Evolutionary conservation across 441 rosid genomes (phyloP).

Genomic region (Dalechampia spathulata): DNA sequence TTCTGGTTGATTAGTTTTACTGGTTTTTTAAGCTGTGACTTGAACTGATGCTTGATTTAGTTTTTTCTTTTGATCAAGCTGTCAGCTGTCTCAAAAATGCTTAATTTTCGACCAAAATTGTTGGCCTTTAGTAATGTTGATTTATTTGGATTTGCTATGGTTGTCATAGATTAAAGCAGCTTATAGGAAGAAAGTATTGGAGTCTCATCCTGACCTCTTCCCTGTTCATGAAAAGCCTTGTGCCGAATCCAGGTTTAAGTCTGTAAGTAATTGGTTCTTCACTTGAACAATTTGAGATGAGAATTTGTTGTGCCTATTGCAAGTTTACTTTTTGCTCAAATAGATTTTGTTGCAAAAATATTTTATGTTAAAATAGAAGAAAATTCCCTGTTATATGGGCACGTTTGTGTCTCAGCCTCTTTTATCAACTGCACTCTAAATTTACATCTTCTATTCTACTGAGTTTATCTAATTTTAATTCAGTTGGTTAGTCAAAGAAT

Average conservation of each 20-base stretch:
- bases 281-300: not conserved
- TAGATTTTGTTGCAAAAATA: not conserved
- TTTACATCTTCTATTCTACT: not conserved
- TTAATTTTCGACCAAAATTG: not conserved
- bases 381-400: too few relatives aligned
- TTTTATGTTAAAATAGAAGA: not conserved
- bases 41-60: not conserved
- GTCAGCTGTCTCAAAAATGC: not conserved
- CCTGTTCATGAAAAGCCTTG: slow-evolving; percentile 47
- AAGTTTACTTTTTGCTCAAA: not conserved
- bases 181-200: slow-evolving; percentile 76
- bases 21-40: too few relatives aligned
- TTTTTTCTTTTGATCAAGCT: not conserved
- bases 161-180: slow-evolving; percentile 63
- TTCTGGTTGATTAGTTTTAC: too few relatives aligned
- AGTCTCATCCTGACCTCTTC: slow-evolving; percentile 80
- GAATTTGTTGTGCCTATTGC: not conserved
- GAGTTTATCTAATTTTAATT: not conserved
- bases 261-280: slow-evolving; percentile 25
- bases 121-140: not conserved
- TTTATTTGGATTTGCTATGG: not conserved
- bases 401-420: not conserved
- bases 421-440: not conserved
- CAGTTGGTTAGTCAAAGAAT: not conserved
- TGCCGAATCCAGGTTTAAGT: slow-evolving; percentile 75